Base-by-base conservation (phyloP, 2,329 filamentous ascomycete genomes). In the Laburnicola sp. region DNA sequence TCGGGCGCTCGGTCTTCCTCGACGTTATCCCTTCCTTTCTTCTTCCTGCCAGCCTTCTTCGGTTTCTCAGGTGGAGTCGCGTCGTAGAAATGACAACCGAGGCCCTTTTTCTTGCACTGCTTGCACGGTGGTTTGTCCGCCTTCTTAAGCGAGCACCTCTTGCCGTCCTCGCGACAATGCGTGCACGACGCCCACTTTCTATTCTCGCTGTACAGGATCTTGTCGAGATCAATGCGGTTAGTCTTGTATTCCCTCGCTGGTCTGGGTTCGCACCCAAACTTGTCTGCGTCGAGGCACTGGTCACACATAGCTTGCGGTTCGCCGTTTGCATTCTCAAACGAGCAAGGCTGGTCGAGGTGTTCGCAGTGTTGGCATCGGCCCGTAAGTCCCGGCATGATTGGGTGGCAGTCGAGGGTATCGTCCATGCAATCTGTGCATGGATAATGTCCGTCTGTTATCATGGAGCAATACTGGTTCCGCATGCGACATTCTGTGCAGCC, bases 401-500 rank as follows among this genome's bases (percentile, higher is more conserved):
- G 62, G 11, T 72, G 58, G 46, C 74, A 76, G 2, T 60, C 53
- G n/a, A 62, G 49, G 0, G 47, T 51, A 7, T 57, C 40, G 2
- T 63, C 51, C 0, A 23, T 10, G 42, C 68, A 70, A 2, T 53
- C 28, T 0, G 51, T 6, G 52, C 56, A 73, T 27, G 56, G 64
- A 45, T 60, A 76, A 58, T 35, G 48, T 42, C 51, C 62, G n/a
- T 57, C 68, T 58, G 53, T 58, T 47, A 50, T 60, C 63, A 65
- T 69, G 50, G 49, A 65, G 50, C 60, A 75, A 3, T 16, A 28
- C 22, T 31, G 59, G 6, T 25, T 59, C 27, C 51, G 46, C 48
- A 45, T 45, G 10, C 65, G 62, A 48, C 75, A 77, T 3, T 53
- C 45, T 23, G 57, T 53, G 51, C 75, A 77, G 3, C 69, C 71